These are phyloP conservation scores for Tanacetum coccineum DNA, from an alignment of 129 eudicot genomes.

Conservation along the genomic window DNA sequence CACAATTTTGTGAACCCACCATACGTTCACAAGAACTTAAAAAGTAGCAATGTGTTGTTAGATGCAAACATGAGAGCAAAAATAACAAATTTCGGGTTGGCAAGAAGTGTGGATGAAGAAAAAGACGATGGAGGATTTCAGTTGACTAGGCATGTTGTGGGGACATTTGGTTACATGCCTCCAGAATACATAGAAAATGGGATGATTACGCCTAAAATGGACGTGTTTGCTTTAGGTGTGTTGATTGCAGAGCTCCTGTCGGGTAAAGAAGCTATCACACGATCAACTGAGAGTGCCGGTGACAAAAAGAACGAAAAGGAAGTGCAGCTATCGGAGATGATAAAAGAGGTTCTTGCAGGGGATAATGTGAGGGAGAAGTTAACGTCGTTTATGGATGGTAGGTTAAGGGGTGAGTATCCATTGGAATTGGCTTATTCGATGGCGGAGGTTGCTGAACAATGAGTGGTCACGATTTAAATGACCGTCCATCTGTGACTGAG, in stretches of 20 bases:
- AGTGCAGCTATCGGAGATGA: conserved; percentile 33
- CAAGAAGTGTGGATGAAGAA: conserved; percentile 44
- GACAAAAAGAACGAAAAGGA: conserved; percentile 23
- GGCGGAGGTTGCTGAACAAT: conserved; percentile 59
- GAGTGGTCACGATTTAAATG: conserved; percentile 65
- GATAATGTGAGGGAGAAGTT: conserved; percentile 69
- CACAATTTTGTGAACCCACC: conserved; percentile 80
- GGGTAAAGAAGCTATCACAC: conserved; percentile 56
- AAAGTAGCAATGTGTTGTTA: conserved; percentile 66
- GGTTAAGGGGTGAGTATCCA: conserved; percentile 59
- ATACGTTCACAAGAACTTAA: conserved; percentile 78
- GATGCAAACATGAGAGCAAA: conserved; percentile 61
- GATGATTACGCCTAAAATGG: conserved; percentile 69
- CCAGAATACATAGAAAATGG: conserved; percentile 85
- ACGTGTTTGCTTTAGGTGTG: conserved; percentile 81
- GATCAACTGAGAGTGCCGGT: neutral
- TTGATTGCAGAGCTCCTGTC: conserved; percentile 71
- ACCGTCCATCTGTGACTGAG: conserved; percentile 53
- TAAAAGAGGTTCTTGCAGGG: conserved; percentile 47
- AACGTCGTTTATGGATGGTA: conserved; percentile 52
- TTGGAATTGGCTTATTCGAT: conserved; percentile 67
- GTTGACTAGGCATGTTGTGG: conserved; percentile 76
- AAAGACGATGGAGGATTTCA: conserved; percentile 37
- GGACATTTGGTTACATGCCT: conserved; percentile 77
- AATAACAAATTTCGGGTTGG: conserved; percentile 64